Evolutionary conservation across 441 rosid genomes (phyloP).

Genomic region (Gossypium laxum): DNA sequence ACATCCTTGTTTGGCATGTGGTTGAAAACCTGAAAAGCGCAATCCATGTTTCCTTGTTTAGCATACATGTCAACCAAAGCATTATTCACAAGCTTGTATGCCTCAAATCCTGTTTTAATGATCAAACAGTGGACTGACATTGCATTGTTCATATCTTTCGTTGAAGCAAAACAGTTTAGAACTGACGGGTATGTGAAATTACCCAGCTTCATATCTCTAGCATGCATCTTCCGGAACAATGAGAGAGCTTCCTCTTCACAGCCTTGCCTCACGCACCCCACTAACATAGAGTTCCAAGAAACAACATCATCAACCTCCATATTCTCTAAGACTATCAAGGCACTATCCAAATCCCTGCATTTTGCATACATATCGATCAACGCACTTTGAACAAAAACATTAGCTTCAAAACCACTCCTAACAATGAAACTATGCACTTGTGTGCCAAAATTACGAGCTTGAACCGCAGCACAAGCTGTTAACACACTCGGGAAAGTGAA

Average conservation of each 20-base stretch:
- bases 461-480: constrained; percentile 53
- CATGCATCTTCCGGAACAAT: constrained; percentile 53
- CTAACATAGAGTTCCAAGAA: constrained; percentile 76
- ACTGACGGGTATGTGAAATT: constrained; percentile 62
- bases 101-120: constrained; percentile 60
- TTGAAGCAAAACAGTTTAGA: constrained; percentile 52
- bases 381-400: constrained; percentile 62
- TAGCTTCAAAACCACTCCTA: constrained; percentile 52
- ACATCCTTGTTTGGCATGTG: constrained; percentile 58
- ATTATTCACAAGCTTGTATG: constrained; percentile 52
- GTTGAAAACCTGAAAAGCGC: constrained; percentile 48
- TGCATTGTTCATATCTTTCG: constrained; percentile 31
- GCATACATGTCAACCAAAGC: constrained; percentile 85
- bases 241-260: constrained; percentile 49
- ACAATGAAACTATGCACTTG: constrained; percentile 64
- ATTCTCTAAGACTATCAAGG: constrained; percentile 35
- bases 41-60: constrained; percentile 47
- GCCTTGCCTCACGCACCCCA: constrained; percentile 63
- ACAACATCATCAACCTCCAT: constrained; percentile 52
- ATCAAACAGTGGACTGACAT: constrained; percentile 57
- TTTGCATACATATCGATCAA: constrained; percentile 78
- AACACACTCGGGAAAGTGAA: constrained; percentile 70
- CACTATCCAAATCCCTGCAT: constrained; percentile 51
- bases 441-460: constrained; percentile 41
- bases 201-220: constrained; percentile 44